Conservation (phyloP, 2,329 filamentous ascomycete species). For the Ophiostoma angusticollis region DNA sequence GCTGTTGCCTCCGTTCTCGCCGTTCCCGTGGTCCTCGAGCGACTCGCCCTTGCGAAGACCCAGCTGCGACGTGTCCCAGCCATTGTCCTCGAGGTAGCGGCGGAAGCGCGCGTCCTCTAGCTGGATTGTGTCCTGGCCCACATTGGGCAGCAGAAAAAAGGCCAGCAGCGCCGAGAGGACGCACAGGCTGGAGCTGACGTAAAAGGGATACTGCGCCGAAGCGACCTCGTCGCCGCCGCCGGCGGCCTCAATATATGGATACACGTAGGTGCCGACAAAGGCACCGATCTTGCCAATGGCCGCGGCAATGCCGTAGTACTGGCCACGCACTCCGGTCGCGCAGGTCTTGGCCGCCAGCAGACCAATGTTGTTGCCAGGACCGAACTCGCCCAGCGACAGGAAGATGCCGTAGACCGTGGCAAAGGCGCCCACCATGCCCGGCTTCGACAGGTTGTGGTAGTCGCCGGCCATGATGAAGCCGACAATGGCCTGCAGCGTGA, state of each 20-base stretch:
- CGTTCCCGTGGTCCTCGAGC: slow-evolving; percentile 16
- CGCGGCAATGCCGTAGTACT: slow-evolving; percentile 61
- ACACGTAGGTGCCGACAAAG: slow-evolving; percentile 76
- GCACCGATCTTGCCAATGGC: slow-evolving; percentile 66
- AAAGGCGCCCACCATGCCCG: slow-evolving; percentile 58
- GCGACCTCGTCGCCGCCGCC: slow-evolving; percentile 39
- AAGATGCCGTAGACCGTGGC: slow-evolving; percentile 72
- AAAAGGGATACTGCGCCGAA: slow-evolving; percentile 77
- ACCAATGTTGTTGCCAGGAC: slow-evolving; percentile 85
- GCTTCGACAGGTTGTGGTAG: slow-evolving; percentile 56
- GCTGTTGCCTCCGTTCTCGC: background rate
- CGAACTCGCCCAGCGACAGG: slow-evolving; percentile 63
- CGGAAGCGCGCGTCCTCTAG: slow-evolving; percentile 66
- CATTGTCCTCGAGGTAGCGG: slow-evolving; percentile 56
- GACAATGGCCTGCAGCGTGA: slow-evolving; percentile 59
- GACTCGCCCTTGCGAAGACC: slow-evolving; percentile 28
- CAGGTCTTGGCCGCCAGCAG: slow-evolving; percentile 77
- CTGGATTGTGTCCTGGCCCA: slow-evolving; percentile 76
- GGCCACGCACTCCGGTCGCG: slow-evolving; percentile 73
- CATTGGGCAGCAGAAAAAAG: slow-evolving; percentile 57
- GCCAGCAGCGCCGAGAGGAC: slow-evolving; percentile 57
- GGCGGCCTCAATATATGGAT: slow-evolving; percentile 56
- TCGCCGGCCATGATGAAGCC: slow-evolving; percentile 83
- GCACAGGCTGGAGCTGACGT: slow-evolving; percentile 65
- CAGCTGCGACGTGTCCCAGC: slow-evolving; percentile 56